phyloP scores from a whole-genome alignment of 495 filamentous ascomycete genomes.

The Zalerion maritima region DNA sequence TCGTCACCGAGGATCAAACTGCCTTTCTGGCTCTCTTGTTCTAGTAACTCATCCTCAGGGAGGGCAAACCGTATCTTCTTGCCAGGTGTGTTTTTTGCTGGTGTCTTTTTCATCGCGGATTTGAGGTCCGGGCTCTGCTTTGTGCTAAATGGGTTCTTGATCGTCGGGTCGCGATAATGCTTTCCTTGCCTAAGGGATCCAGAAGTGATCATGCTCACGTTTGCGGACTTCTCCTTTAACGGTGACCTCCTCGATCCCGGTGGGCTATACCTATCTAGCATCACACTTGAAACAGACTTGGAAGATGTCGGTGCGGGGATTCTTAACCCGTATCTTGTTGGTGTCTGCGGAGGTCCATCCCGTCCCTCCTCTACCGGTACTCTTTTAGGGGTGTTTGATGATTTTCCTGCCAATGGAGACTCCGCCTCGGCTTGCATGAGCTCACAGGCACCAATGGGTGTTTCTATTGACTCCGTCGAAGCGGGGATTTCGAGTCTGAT shows the following conservation, averaged over 20 bases:
- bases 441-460: no score
- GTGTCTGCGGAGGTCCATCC: no score
- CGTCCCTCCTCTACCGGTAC: no score
- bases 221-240: slow-evolving; percentile 23
- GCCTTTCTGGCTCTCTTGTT: slow-evolving; percentile 13
- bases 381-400: no score
- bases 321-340: no score
- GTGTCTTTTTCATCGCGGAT: slow-evolving; percentile 6
- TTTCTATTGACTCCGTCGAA: no score
- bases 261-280: slow-evolving; percentile 15
- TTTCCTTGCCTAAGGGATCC: slow-evolving; percentile 6
- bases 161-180: slow-evolving; percentile 10
- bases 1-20: slow-evolving; percentile 10
- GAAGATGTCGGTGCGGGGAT: no score
- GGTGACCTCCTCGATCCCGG: slow-evolving; percentile 16
- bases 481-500: no score
- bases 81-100: slow-evolving; percentile 8
- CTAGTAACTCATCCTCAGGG: slow-evolving; percentile 16
- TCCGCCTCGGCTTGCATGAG: no score
- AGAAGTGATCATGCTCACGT: slow-evolving; percentile 13
- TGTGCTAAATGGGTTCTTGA: slow-evolving; percentile 12
- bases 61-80: slow-evolving; percentile 10
- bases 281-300: no score
- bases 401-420: no score
- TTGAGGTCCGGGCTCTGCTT: slow-evolving; percentile 4